phyloP scores from a whole-genome alignment of 176 grass and related monocot species.

The Alloteropsis semialata region DNA sequence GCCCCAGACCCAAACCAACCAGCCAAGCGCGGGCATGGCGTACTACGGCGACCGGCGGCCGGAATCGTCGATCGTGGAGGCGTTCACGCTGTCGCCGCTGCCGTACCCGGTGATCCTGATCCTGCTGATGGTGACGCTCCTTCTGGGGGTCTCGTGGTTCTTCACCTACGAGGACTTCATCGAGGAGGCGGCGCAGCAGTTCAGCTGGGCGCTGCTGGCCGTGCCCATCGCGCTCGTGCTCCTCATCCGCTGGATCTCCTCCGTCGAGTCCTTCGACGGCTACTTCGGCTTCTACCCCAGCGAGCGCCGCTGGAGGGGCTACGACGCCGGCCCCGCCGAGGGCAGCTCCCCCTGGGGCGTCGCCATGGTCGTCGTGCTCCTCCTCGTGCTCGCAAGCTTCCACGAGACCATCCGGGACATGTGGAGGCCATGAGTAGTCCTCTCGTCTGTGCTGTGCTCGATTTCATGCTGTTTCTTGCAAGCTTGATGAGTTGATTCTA shows the following conservation, averaged over 20 bases:
- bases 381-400: constrained; percentile 77
- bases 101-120: constrained; percentile 81
- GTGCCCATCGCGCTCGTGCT: constrained; percentile 74
- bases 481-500: background rate
- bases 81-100: constrained; percentile 78
- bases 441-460: background rate
- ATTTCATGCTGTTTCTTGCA: background rate
- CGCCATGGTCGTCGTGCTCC: constrained; percentile 60
- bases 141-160: constrained; percentile 67
- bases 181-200: constrained; percentile 59
- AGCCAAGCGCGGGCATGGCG: constrained; percentile 33
- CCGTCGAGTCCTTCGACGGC: constrained; percentile 69
- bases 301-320: constrained; percentile 26
- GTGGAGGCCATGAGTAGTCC: constrained; percentile 61
- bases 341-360: constrained; percentile 82
- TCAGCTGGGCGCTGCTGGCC: constrained; percentile 65
- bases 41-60: constrained; percentile 61
- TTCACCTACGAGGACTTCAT: constrained; percentile 79
- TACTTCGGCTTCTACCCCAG: constrained; percentile 49
- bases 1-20: background rate
- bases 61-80: constrained; percentile 61
- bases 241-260: constrained; percentile 84
- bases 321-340: constrained; percentile 28
- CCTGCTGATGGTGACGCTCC: constrained; percentile 61
- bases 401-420: constrained; percentile 74